Conservation (phyloP, 345 rosid species). For the Moricandia moricandioides region DNA sequence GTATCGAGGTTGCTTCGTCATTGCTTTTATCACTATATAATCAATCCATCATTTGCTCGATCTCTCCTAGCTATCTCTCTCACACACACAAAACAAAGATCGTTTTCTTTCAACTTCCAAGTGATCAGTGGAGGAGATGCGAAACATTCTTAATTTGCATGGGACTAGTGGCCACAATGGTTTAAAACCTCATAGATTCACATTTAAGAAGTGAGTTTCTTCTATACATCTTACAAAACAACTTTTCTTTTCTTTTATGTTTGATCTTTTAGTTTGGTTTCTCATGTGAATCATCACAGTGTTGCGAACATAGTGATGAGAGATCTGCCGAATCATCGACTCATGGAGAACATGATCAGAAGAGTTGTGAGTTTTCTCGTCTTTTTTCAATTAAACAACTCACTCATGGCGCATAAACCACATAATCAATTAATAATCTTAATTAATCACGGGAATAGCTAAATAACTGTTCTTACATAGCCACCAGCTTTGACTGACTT, state of each 20-base stretch:
- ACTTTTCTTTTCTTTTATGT: background rate
- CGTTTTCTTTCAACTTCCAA: background rate
- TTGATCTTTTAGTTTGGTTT: slow-evolving; percentile 1
- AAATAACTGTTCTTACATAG: background rate
- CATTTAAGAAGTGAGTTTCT: slow-evolving; percentile 42
- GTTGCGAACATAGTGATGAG: slow-evolving; percentile 40
- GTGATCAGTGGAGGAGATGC: slow-evolving; percentile 9
- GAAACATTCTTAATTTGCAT: slow-evolving; percentile 36
- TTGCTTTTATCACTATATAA: background rate
- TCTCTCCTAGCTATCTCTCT: background rate
- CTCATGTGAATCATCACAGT: slow-evolving; percentile 38
- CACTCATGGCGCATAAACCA: background rate
- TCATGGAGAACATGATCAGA: slow-evolving; percentile 47
- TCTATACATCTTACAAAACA: background rate
- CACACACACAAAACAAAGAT: background rate
- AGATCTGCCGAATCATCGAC: slow-evolving; percentile 20
- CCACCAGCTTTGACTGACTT: slow-evolving; percentile 33
- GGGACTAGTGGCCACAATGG: slow-evolving; percentile 31
- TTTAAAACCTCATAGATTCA: slow-evolving; percentile 27
- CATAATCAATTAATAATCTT: background rate
- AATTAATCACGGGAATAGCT: background rate
- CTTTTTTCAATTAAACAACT: background rate
- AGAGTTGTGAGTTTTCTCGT: slow-evolving; percentile 40
- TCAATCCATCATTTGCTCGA: background rate
- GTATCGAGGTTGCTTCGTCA: slow-evolving; percentile 1